Base-by-base conservation (phyloP, 495 filamentous ascomycete genomes). In the Geoglossum glabrum region DNA sequence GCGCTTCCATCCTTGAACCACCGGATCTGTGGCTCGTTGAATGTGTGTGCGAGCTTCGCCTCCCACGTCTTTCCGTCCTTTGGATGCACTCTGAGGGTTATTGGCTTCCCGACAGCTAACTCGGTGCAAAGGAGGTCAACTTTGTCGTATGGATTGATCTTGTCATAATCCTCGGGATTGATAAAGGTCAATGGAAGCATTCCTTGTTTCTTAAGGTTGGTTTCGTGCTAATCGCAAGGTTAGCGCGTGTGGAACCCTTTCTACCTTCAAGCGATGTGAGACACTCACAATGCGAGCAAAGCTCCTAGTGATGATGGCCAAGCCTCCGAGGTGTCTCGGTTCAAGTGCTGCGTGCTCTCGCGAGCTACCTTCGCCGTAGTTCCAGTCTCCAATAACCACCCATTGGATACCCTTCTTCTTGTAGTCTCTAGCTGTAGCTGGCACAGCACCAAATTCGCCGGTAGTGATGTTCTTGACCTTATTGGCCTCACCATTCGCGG, bases 201-300 rank as follows among this genome's bases (percentile, higher is more conserved):
- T 75, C 92, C 92, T 80, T 98, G 92, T 83, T 98, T 98, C 87
- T 98, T 98, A 76, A 98, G 74, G 80, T 98, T 98, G 76, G 92
- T 98, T 78, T 98, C 92, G 79, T 98, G 92, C 71, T 75, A 58
- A 59, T 28, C 10, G 46, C 34, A 9, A 60, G 64, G 62, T 67
- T 61, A 30, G 34, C 34, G 26, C 11, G 17, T 54, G 26, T 23
- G 3, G 28, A 11, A 23, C 15, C 11, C 31, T 46, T n/a, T 10
- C 8, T 3, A 40, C 11, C 51, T 9, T 13, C 1, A 34, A 46
- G 25, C 19, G 19, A 3, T 19, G 31, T 0, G 19, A 0, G 23
- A 10, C 13, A 74, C 74, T 70, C 66, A 76, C 74, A 69, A 98
- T 98, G 85, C 92, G 93, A 66, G 92, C 92, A 70, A 98, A 98